Percentiles rank a stretch among this genome's conserved stretches.
Conservation (phyloP, 768 basidiomycete species). For the Lactifluus piperatus region DNA sequence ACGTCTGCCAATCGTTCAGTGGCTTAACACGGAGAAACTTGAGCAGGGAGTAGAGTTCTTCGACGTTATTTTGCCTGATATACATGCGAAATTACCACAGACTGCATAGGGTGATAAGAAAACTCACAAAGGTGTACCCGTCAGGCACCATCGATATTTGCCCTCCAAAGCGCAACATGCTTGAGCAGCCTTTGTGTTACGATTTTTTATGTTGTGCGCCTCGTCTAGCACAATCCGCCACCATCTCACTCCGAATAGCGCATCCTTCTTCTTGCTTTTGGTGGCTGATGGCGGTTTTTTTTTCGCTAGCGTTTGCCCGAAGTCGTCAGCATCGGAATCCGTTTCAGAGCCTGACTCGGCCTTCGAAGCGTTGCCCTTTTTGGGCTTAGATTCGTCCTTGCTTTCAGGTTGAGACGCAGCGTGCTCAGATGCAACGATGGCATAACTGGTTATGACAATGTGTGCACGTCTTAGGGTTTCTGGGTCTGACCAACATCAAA, state of each 20-base stretch:
- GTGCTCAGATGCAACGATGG: slow-evolving; percentile 75
- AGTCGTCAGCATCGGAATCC: slow-evolving; percentile 35
- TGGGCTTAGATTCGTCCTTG: slow-evolving; percentile 47
- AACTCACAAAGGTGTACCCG: slow-evolving; percentile 67
- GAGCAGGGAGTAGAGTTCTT: slow-evolving; percentile 83
- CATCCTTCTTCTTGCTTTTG: slow-evolving; percentile 43
- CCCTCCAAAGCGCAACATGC: slow-evolving; percentile 72
- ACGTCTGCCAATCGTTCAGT: slow-evolving; percentile 67
- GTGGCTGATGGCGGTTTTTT: slow-evolving; percentile 36
- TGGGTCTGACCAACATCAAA: slow-evolving; percentile 38
- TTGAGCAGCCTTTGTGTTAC: slow-evolving; percentile 63
- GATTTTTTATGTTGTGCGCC: slow-evolving; percentile 91
- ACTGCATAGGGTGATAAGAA: not conserved
- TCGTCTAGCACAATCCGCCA: slow-evolving; percentile 89
- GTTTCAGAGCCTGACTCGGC: slow-evolving; percentile 24
- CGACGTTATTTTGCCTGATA: slow-evolving; percentile 47
- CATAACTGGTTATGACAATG: slow-evolving; percentile 84
- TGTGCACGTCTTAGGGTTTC: slow-evolving; percentile 43
- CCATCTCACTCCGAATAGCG: slow-evolving; percentile 75
- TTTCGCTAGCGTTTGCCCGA: slow-evolving; percentile 36
- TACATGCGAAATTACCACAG: not conserved
- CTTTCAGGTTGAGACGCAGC: slow-evolving; percentile 39
- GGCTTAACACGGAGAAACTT: slow-evolving; percentile 83
- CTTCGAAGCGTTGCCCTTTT: slow-evolving; percentile 29
- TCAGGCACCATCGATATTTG: slow-evolving; percentile 83